Percentiles rank a stretch among this genome's conserved stretches.
phyloP scores from a whole-genome alignment of 306 rosid species.

The Cicer pinnatifidum region DNA sequence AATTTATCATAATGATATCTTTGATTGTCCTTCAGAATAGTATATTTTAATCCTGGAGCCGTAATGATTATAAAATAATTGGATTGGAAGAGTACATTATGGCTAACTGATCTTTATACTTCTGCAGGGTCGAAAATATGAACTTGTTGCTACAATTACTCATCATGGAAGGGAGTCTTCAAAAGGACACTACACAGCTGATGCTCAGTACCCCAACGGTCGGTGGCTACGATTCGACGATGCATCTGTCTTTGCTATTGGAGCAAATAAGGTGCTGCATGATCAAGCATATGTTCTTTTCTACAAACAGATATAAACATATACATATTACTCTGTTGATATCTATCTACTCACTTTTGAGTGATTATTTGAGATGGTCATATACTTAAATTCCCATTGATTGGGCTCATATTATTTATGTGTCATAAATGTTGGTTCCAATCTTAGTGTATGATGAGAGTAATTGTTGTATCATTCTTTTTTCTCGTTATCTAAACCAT shows the following conservation, averaged over 20 bases:
- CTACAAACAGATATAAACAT: constrained; percentile 66
- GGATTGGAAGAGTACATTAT: constrained; percentile 1
- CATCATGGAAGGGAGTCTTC: constrained; percentile 96
- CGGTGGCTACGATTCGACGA: constrained; percentile 91
- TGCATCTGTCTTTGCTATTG: constrained; percentile 73
- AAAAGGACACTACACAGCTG: constrained; percentile 95
- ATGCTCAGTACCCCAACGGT: constrained; percentile 65
- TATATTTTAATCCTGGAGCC: not conserved
- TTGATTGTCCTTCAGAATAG: constrained; percentile 5
- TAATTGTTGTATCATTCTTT: constrained; percentile 43
- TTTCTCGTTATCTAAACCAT: constrained; percentile 1
- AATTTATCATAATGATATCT: constrained; percentile 15
- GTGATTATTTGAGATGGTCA: constrained; percentile 37
- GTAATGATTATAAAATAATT: not conserved
- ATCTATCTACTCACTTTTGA: not conserved
- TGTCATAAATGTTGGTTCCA: constrained; percentile 38
- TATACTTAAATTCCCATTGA: constrained; percentile 14
- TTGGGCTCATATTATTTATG: constrained; percentile 20
- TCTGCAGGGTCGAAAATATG: constrained; percentile 81
- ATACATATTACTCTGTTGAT: constrained; percentile 15
- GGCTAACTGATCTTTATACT: constrained; percentile 23
- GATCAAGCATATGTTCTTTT: constrained; percentile 90
- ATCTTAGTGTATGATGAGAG: constrained; percentile 29
- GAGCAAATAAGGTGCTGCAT: constrained; percentile 71
- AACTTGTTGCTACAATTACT: constrained; percentile 90